Conservation (phyloP, 129 eudicot genomes). For the Scalesia atractyloides region DNA sequence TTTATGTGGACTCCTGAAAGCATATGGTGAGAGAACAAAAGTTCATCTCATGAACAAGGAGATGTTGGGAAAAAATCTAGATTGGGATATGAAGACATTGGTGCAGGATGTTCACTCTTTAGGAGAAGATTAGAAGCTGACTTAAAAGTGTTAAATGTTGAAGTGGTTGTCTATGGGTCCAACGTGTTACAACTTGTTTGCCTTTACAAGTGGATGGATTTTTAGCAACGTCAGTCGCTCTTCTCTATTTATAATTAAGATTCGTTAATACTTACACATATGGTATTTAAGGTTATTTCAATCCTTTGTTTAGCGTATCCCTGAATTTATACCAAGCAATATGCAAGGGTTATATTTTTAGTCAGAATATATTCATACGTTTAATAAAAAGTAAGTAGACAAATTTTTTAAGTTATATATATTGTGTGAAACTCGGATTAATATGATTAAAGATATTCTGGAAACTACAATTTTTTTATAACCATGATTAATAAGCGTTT, state of each 20-base stretch:
- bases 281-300: neutral
- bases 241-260: constrained; percentile 14
- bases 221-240: neutral
- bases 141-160: constrained; percentile 6
- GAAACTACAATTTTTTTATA: too few species aligned
- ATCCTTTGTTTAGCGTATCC: too few species aligned
- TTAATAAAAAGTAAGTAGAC: too few species aligned
- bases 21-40: constrained; percentile 22
- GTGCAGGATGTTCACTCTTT: constrained; percentile 20
- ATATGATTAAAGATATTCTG: too few species aligned
- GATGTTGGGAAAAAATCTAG: constrained; percentile 21
- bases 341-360: too few species aligned
- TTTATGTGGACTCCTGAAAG: constrained; percentile 21
- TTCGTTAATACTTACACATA: neutral
- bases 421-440: too few species aligned
- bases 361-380: too few species aligned
- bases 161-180: constrained; percentile 30
- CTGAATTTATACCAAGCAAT: too few species aligned
- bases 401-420: too few species aligned
- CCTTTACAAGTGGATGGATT: constrained; percentile 34
- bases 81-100: constrained; percentile 26
- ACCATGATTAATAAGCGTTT: too few species aligned
- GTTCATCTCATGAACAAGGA: constrained; percentile 35
- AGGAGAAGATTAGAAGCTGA: constrained; percentile 16
- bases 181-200: constrained; percentile 17